phyloP scores from a whole-genome alignment of 1,284 basidiomycete species.

The Puccinia novopanici region DNA sequence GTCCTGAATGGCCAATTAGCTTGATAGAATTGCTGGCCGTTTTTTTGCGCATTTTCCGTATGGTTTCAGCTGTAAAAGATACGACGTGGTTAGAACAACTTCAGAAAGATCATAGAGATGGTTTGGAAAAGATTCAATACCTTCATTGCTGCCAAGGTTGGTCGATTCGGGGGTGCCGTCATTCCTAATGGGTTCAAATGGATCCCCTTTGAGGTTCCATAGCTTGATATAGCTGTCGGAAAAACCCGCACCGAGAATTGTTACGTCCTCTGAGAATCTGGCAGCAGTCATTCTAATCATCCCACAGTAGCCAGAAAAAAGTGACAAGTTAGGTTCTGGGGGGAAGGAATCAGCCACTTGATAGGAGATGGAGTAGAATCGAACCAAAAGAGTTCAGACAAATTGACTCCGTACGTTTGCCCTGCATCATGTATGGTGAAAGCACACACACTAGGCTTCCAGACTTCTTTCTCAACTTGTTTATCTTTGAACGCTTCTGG shows the following conservation, averaged over 20 bases:
- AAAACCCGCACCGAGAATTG: conserved; percentile 94
- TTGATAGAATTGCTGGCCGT: conserved; percentile 81
- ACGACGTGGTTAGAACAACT: background rate
- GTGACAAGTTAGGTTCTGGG: conserved; percentile 33
- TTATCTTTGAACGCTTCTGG: conserved; percentile 63
- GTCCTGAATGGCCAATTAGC: conserved; percentile 92
- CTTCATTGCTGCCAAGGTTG: conserved; percentile 66
- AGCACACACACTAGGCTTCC: conserved; percentile 78
- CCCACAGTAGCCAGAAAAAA: conserved; percentile 20
- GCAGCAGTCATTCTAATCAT: conserved; percentile 74
- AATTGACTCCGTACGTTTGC: conserved; percentile 70
- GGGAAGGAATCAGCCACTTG: conserved; percentile 26
- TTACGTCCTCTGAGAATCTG: conserved; percentile 85
- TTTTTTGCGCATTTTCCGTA: conserved; percentile 73
- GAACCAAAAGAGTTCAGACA: conserved; percentile 19
- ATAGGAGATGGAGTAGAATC: conserved; percentile 21
- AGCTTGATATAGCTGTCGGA: conserved; percentile 91
- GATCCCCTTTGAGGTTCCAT: conserved; percentile 93
- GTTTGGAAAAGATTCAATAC: conserved; percentile 62
- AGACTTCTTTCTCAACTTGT: conserved; percentile 50
- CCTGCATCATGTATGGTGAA: conserved; percentile 88
- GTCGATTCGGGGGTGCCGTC: conserved; percentile 69
- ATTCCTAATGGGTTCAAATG: conserved; percentile 68
- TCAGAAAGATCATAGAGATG: conserved; percentile 23
- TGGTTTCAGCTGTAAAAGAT: conserved; percentile 63